These are phyloP conservation scores for Eimeria acervulina DNA, from an alignment of 169 alveolate species.

Conservation along the genomic window DNA sequence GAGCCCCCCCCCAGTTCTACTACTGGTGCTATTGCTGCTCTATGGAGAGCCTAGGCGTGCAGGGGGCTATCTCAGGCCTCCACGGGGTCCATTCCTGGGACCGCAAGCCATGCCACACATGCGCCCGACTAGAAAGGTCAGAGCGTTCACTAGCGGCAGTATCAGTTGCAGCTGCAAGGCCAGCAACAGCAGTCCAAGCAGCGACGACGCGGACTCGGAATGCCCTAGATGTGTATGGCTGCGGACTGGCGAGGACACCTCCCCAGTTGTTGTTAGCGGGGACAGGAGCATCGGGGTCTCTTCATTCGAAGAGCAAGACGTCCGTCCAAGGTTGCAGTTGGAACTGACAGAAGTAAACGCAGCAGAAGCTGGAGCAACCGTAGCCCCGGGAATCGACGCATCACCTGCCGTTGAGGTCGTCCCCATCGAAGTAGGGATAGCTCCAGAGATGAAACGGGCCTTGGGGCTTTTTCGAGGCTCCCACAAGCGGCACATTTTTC, in stretches of 20 bases:
- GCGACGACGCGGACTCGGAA: background rate
- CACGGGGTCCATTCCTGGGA: background rate
- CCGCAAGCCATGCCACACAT: background rate
- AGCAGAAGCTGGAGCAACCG: background rate
- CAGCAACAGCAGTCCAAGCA: constrained; percentile 32
- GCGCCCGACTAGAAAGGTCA: background rate
- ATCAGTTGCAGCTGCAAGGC: constrained; percentile 12
- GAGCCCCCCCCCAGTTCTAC: background rate
- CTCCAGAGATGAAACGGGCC: constrained; percentile 49
- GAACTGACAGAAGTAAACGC: background rate
- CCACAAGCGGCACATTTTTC: constrained; percentile 53
- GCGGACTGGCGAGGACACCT: background rate
- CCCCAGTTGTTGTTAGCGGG: constrained; percentile 40
- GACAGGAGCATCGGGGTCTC: background rate
- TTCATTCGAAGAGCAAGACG: background rate
- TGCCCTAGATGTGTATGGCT: constrained; percentile 58
- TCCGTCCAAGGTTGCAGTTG: background rate
- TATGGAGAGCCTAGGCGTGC: background rate
- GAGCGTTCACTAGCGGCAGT: constrained; percentile 2
- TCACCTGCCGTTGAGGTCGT: constrained; percentile 26
- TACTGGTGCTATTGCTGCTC: constrained; percentile 47
- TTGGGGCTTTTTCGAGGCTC: constrained; percentile 62
- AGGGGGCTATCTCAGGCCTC: background rate
- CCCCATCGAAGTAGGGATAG: constrained; percentile 51
- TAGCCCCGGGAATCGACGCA: constrained; percentile 16